Base-by-base conservation (phyloP, 2,329 filamentous ascomycete species). In the Ophiostoma piceae region DNA sequence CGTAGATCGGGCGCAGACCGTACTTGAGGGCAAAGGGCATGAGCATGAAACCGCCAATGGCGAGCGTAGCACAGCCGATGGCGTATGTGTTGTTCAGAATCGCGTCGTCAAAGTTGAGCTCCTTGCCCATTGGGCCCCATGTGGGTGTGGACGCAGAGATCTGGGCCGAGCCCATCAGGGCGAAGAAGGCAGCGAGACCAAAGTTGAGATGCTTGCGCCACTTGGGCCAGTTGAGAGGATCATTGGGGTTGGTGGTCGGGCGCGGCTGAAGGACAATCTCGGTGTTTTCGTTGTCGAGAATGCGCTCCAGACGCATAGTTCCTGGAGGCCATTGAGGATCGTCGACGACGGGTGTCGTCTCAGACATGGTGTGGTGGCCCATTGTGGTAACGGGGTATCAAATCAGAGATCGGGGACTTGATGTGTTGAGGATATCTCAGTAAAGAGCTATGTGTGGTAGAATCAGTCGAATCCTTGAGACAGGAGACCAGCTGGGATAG, bases 211-310 rank as follows among this genome's bases (percentile, higher is more conserved):
- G 73, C 72, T 77, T 76, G 72, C 75, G 76, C 72, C 77, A 76
- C 68, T 75, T 73, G 39, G 79, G 78, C 82, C 82, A 83, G 74
- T 83, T 83, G 69, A 83, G 77, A 12, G 82, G 82, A 71, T 84
- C 82, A 71, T 83, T 81, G 8, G 80, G 80, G 19, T 80, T 82
- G 65, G 79, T 77, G 9, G 81, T 82, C 11, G 84, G 84, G 70
- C 82, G 81, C 6, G 84, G 84, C 12, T 80, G 79, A n/a, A 85
- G 78, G n/a, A 83, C 78, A 47, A 66, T 66, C 65, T 66, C 37
- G 5, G 39, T 47, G 37, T 41, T 66, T n/a, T 66, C 65, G 22
- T 66, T 66, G 39, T 66, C 65, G 22, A 66, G 65, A 16, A 66
- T 41, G 2, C 65, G 65, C 39, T 67, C 66, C 4, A 67, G 66